Evolutionary conservation across 176 grass and related monocot genomes (phyloP), one percentile per base, ranked within the genome.

Genomic region (Oryza rufipogon): DNA sequence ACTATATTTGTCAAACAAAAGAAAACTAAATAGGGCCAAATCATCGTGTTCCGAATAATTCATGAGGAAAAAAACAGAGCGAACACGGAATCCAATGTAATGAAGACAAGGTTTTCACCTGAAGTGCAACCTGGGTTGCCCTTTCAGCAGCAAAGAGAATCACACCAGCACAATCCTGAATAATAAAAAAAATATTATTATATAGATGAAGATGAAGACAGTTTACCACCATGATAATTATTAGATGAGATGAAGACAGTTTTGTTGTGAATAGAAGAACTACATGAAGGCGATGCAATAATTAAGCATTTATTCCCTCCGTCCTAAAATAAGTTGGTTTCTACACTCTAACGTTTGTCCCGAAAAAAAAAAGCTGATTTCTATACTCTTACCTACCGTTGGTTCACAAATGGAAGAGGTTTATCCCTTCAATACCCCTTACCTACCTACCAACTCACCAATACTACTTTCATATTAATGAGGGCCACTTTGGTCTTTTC

Each of bases 131-230:
- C 89, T 98, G 93, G 41, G 96, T 98, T 85, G 93, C 96, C 28
- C 84, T 95, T 89, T 96, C 96, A 83, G 96, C 96, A 84, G 96
- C 89, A 71, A 90, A 81, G 65, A 98, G 96, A 69, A 98, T 98
- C 49, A 90, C 96, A 64, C 93, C 96, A 36, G 93, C 96, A 89
- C 96, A 98, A 63, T 96, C 96, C 96, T 98, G 88, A 34, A 38
- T 39, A 66, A 74, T 39, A 60, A 60, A 44, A 79, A 17, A 25
- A 58, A 14, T 15, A 54, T 66, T 2, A 75, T 47, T 47, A 47
- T 11, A 45, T n/a, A 74, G 61, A 77, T 65, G 28, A 74, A 91
- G 64, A 91, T 68, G 58, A 69, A 44, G 56, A 28, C 4, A 73
- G 38, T 80, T 81, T 69, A 77, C 51, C 5, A 30, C 47, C 82